These are phyloP conservation scores for Xylariaceae sp. DNA, from an alignment of 2,329 filamentous ascomycete species.

Conservation along the genomic window DNA sequence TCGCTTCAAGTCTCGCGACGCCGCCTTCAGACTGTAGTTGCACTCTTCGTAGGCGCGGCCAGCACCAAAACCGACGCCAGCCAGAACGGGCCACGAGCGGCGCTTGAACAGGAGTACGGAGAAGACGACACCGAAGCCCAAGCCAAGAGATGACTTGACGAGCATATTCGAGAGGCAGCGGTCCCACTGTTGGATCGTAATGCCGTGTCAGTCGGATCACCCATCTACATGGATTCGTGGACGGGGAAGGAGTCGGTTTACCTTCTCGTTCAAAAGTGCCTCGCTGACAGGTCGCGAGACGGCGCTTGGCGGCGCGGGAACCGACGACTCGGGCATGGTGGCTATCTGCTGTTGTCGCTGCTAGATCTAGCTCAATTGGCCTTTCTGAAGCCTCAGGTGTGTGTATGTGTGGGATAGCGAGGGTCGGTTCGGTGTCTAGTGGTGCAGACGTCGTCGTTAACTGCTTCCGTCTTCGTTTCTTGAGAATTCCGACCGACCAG, in stretches of 20 bases:
- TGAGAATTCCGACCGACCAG: too few relatives aligned
- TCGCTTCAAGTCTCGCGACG: constrained; percentile 54
- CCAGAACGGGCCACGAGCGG: constrained; percentile 94
- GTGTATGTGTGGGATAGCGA: constrained; percentile 10
- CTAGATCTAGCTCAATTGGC: constrained; percentile 11
- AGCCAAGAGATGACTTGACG: constrained; percentile 92
- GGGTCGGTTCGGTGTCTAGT: neutral
- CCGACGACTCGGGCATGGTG: constrained; percentile 50
- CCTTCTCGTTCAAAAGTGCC: constrained; percentile 98
- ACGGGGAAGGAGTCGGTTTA: constrained; percentile 37
- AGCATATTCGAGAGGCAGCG: constrained; percentile 96
- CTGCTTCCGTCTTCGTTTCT: too few relatives aligned
- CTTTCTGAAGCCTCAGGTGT: constrained; percentile 1
- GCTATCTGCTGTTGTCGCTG: neutral
- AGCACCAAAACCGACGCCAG: constrained; percentile 91
- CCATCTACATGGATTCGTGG: neutral
- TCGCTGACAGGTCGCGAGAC: constrained; percentile 89
- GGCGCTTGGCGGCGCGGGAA: constrained; percentile 56
- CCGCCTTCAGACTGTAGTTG: constrained; percentile 71
- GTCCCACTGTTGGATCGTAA: constrained; percentile 77
- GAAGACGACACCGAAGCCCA: constrained; percentile 97
- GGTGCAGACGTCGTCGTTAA: constrained; percentile 1
- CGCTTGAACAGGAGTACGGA: constrained; percentile 98
- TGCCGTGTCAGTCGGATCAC: constrained; percentile 9
- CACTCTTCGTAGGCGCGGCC: constrained; percentile 98